Conservation (phyloP, 1,139 yeast genomes). For the Blastobotrys petasosporus region DNA sequence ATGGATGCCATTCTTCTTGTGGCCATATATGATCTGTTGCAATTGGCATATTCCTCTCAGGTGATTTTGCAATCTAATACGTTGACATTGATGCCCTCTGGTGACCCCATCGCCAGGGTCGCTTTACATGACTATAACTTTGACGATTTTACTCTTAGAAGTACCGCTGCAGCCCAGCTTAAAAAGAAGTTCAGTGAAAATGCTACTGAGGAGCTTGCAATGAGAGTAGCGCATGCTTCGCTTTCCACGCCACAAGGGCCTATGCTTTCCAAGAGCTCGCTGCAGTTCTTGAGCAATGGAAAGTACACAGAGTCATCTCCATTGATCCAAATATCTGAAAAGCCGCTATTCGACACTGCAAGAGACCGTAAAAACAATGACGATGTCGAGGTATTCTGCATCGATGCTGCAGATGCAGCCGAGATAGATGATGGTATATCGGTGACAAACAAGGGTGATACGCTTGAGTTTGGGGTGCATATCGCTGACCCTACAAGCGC, state of each 20-base stretch:
- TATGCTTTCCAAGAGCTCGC: too few species aligned
- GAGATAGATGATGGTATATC: slow-evolving; percentile 95
- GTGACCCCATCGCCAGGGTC: slow-evolving; percentile 4
- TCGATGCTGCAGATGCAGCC: slow-evolving; percentile 73
- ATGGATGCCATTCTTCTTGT: too few species aligned
- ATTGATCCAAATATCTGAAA: too few species aligned
- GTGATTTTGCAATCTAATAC: background rate
- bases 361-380: too few species aligned
- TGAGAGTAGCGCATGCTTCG: too few species aligned
- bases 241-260: too few species aligned
- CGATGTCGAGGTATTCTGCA: slow-evolving; percentile 54
- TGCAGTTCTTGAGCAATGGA: too few species aligned
- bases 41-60: too few species aligned
- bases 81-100: background rate
- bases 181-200: slow-evolving; percentile 10
- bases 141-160: slow-evolving; percentile 1
- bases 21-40: too few species aligned
- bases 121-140: slow-evolving; percentile 2
- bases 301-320: too few species aligned
- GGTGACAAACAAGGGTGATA: slow-evolving; percentile 37
- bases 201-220: too few species aligned
- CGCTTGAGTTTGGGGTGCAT: slow-evolving; percentile 54
- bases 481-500: slow-evolving; percentile 83
- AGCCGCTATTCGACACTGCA: too few species aligned
- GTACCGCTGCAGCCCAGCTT: slow-evolving; percentile 24